Evolutionary conservation across 2,329 filamentous ascomycete genomes (phyloP), one percentile per base, ranked within the genome.

Genomic region (Arachnopeziza araneosa): DNA sequence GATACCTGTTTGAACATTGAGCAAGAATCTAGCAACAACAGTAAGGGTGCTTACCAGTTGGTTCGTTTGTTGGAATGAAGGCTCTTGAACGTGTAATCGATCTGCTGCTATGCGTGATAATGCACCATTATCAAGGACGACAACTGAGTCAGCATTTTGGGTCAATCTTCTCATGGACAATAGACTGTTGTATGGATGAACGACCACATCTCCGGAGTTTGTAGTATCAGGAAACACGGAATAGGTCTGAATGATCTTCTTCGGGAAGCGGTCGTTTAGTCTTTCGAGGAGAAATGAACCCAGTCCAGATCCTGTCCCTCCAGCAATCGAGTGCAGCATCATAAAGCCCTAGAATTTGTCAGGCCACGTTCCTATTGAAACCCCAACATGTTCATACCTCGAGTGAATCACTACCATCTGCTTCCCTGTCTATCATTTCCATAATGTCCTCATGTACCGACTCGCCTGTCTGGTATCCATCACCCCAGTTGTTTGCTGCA

Each of bases 401-500:
- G 3, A 99, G 82, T 56, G 93, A 97, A 75, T 99, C 95, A 73
- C 93, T 98, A 32, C 96, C 96, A 75, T 99, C 95, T 19, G 96
- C 95, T 75, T 99, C 95, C 62, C 95, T 89, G 73, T 99, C 95
- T 71, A 99, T 96, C 92, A 99, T 99, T 74, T 99, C 96, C 82
- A 99, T 91, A 59, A 99, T 91, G 74, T 99, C 95, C 75, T 99
- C 95, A 69, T 93, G 91, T 22, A 99, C 91, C 52, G 83, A 81
- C 74, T 97, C 93, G 67, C 93, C 95, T 57, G 91, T 93, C 67
- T 95, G 87, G 76, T 99, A 99, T 53, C 95, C 95, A 71, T 95
- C 90, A 63, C 93, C 95, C 95, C 95, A 99, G 75, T 98, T 99
- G 76, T 99, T 99, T 52, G 92, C 95, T 7, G 95, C 95, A 52